phyloP scores from a whole-genome alignment of 2,329 filamentous ascomycete species.

The Neonectria sp. region DNA sequence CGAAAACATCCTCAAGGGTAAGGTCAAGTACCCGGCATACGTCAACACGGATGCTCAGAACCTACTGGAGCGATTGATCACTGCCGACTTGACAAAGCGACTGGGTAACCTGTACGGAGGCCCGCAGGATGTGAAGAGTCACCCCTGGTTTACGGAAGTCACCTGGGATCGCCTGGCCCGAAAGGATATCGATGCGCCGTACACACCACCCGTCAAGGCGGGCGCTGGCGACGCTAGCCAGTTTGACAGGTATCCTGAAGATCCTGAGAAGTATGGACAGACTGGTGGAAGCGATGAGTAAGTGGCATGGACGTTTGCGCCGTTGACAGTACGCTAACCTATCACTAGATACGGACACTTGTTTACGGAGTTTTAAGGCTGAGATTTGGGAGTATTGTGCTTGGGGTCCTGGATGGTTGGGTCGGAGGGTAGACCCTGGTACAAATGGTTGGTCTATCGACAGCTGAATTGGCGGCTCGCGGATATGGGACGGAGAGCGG shows the following conservation, averaged over 20 bases:
- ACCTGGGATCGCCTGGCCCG: slow-evolving; percentile 95
- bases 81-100: slow-evolving; percentile 93
- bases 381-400: slow-evolving; percentile 33
- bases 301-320: slow-evolving; percentile 60
- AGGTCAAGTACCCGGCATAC: slow-evolving; percentile 97
- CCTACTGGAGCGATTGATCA: slow-evolving; percentile 92
- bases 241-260: slow-evolving; percentile 98
- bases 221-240: slow-evolving; percentile 96
- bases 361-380: slow-evolving; percentile 79
- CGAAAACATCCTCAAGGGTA: slow-evolving; percentile 97
- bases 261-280: slow-evolving; percentile 91
- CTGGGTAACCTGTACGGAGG: slow-evolving; percentile 95
- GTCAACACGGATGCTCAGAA: slow-evolving; percentile 96
- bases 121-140: slow-evolving; percentile 92
- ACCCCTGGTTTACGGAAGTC: slow-evolving; percentile 97
- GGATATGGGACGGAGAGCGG: not conserved
- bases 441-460: slow-evolving; percentile 14
- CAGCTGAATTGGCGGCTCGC: slow-evolving; percentile 5
- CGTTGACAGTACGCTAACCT: slow-evolving; percentile 32
- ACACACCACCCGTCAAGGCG: slow-evolving; percentile 94
- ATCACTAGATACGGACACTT: slow-evolving; percentile 76
- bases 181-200: slow-evolving; percentile 98
- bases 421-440: slow-evolving; percentile 26
- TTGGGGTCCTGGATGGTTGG: slow-evolving; percentile 39
- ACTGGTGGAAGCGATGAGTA: slow-evolving; percentile 84